Evolutionary conservation across 129 eudicot genomes (phyloP), one percentile per base, ranked within the genome.

Genomic region (Centrapalus pauciflorus): DNA sequence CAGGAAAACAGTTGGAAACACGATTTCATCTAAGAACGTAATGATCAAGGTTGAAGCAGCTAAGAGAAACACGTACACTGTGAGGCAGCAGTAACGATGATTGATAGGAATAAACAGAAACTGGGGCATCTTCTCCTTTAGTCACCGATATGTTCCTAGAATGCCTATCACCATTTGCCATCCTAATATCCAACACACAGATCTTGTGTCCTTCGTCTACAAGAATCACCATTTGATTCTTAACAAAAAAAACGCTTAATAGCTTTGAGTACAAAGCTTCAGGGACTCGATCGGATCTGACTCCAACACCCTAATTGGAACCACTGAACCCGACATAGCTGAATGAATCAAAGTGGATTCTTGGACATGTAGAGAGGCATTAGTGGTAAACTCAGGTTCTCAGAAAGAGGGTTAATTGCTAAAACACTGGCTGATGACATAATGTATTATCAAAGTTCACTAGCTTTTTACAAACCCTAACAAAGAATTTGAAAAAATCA

Each of bases 61-160:
- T 11, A 20, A 7, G 28, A 14, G 55, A 72, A 54, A 45, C 7
- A 72, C 95, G 76, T 69, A 87, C 95, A 55, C 82, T 75, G 68
- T 81, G 72, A 10, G 95, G 95, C 81, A 87, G 87, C 95, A 87
- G 70, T 87, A 87, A 8, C 95, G 90, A 73, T 87, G 95, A 64
- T 87, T 90, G 37, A 87, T 87, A 6, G 95, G 95, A 62, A 81
- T 83, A 17, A 87, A 66, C 59, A 61, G 67, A 54, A 66, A 76
- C 32, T 11, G n/a, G 74, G 19, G 83, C 85, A 51, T 79, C 83
- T 57, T 70, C 68, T 34, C 76, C 80, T 81, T 83, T 83, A 71
- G 72, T 68, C 51, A 78, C 43, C 72, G 83, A 72, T 50, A 85
- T 83, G 55, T 83, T 83, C 29, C 88, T 84, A 28, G 84, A 79